Percentiles rank a stretch among this genome's conserved stretches.
These are phyloP conservation scores for Avicennia marina DNA, from an alignment of 257 asterid genomes.

Conservation along the genomic window DNA sequence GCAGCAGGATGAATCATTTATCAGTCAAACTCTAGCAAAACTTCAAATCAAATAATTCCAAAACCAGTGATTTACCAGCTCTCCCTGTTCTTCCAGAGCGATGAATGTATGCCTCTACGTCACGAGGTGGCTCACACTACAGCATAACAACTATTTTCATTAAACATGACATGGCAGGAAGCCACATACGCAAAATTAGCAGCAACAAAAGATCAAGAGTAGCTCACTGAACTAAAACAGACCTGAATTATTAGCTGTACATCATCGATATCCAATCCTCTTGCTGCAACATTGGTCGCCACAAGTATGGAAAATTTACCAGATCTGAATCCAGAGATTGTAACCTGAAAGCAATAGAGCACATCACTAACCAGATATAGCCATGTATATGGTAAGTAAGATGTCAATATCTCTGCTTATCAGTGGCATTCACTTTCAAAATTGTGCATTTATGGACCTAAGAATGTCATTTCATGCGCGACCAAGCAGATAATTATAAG, in stretches of 20 bases:
- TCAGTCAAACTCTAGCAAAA: slow-evolving; percentile 10
- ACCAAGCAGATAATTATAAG: neutral
- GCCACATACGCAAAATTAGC: neutral
- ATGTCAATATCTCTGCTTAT: neutral
- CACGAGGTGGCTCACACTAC: slow-evolving; percentile 97
- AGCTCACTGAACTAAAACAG: slow-evolving; percentile 6
- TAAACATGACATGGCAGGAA: neutral
- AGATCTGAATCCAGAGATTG: slow-evolving; percentile 81
- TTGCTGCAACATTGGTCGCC: slow-evolving; percentile 96
- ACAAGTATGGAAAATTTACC: slow-evolving; percentile 83
- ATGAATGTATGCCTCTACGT: slow-evolving; percentile 96
- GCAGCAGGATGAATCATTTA: neutral
- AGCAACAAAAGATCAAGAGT: neutral
- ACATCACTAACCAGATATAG: neutral
- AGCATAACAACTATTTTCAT: slow-evolving; percentile 19
- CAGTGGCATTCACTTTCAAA: neutral
- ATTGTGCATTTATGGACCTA: neutral
- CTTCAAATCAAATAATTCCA: neutral
- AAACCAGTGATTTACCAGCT: slow-evolving; percentile 57
- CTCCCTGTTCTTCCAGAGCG: slow-evolving; percentile 99
- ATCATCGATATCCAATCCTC: slow-evolving; percentile 94
- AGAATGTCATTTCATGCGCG: neutral
- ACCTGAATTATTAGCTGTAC: slow-evolving; percentile 98
- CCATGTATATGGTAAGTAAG: neutral
- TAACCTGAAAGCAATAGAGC: slow-evolving; percentile 48